Evolutionary conservation across 2,329 filamentous ascomycete genomes (phyloP), one percentile per base, ranked within the genome.

Genomic region (Hypomyces perniciosus): DNA sequence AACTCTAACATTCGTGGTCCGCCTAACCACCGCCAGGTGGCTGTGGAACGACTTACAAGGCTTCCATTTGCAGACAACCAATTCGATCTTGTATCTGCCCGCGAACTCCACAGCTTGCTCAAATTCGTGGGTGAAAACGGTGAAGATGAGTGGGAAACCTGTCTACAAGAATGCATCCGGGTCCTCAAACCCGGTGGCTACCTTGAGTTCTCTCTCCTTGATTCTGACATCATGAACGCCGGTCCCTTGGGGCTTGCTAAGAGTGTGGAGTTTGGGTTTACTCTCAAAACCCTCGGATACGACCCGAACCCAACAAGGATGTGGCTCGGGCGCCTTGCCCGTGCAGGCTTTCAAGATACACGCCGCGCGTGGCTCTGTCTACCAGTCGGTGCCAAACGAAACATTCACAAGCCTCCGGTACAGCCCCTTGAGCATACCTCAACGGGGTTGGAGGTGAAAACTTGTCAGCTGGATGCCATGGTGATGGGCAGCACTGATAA

Each of bases 141-240:
- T 38, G 75, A 82, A 52, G 90, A 97, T 62, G 92, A 97, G 70
- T 96, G 91, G 78, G 88, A 95, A 64, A 77, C 84, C 44, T 93
- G 89, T 54, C 77, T 97, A 7, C 76, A 75, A 47, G 93, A 99
- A 72, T 95, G 90, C 66, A 84, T 89, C 73, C 90, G 93, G 53
- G 86, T 95, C 52, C 83, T 96, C 59, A 96, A 96, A 72, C 91
- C 92, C 1, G 90, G 90, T 46, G 93, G 93, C 31, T 92, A 92
- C 67, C 74, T 99, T 52, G 93, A 99, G 64, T 99, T 93, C 72
- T 85, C 83, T 55, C 72, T 97, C 41, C 81, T 97, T 59, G 93
- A 99, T 67, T 87, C 90, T 1, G 90, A 95, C 62, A 84, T 99
- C 59, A 83, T 95, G 55, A 91, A 90, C 57, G 84, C 90, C 0